These are phyloP conservation scores for Lactarius hatsudake DNA, from an alignment of 768 basidiomycete species.

Conservation along the genomic window DNA sequence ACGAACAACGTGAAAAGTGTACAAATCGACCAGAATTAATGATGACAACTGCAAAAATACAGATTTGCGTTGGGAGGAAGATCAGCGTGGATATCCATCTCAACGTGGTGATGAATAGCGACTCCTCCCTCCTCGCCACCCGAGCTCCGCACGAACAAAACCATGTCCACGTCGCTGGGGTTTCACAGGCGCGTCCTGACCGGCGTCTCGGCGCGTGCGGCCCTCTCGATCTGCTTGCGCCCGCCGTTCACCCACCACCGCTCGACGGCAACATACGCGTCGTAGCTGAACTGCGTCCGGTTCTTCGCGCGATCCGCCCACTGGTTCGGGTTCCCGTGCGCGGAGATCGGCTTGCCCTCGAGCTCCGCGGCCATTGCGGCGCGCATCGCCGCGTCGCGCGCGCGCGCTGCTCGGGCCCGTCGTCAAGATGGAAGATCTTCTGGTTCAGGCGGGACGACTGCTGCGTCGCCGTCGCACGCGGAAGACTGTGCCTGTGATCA, in stretches of 20 bases:
- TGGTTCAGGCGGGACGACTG: constrained; percentile 49
- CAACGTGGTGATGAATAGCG: no score
- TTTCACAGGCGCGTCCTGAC: neutral
- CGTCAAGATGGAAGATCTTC: constrained; percentile 52
- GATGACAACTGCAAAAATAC: neutral
- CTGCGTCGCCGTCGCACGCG: constrained; percentile 51
- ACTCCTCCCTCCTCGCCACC: no score
- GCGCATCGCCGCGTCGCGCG: constrained; percentile 52
- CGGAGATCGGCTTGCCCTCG: constrained; percentile 28
- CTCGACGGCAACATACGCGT: constrained; percentile 51
- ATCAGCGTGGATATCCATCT: no score
- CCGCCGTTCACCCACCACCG: constrained; percentile 46
- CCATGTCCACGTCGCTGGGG: no score
- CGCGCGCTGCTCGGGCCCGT: constrained; percentile 50
- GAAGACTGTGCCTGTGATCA: constrained; percentile 27
- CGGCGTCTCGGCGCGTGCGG: neutral
- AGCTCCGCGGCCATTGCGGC: constrained; percentile 44
- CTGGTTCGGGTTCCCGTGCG: constrained; percentile 46
- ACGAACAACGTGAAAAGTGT: neutral
- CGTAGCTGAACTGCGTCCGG: constrained; percentile 48
- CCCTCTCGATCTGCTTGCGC: constrained; percentile 17
- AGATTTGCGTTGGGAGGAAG: neutral
- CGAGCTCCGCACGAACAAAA: no score
- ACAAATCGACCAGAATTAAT: neutral
- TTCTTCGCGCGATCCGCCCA: constrained; percentile 59